Evolutionary conservation across 495 filamentous ascomycete species (phyloP), one percentile per base, ranked within the genome.

Genomic region (Xylaria castorea): DNA sequence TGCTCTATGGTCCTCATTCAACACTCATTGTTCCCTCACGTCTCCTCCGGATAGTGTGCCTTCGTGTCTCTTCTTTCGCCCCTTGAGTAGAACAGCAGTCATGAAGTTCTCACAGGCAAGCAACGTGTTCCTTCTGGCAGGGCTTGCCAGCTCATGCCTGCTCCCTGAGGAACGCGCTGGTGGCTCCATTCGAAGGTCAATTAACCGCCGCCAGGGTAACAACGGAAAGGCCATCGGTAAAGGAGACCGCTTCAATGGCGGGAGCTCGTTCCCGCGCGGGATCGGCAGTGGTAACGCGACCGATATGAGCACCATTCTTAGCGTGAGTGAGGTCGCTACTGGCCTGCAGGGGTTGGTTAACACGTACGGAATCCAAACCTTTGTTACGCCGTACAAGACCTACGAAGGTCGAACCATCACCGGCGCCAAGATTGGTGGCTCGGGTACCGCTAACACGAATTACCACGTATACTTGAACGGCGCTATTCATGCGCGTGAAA

Each of bases 401-500:
- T 81, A 78, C 72, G 74, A 80, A 14, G 79, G 80, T 30, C 69
- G 74, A 5, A 74, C 74, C 14, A 68, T 77, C 42, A 61, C 66
- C 14, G 78, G 76, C 16, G 75, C 61, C 50, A 76, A 74, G 55
- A 64, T 80, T 34, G 78, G 75, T 22, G 79, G 75, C 63, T 73
- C 58, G 30, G 70, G 72, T 20, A 64, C 63, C 16, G 68, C 67
- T 53, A 68, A 53, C 42, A 46, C 76, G 51, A 70, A 74, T 38
- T 78, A 80, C 65, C 76, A 78, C 58, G 74, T 83, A 4, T 83
- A 79, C 58, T 63, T 82, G 57, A 79, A 71, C 32, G 75, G 79
- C 22, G 76, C 71, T 48, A 77, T 82, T 34, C 81, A 83, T 27
- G 79, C 81, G 1, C 78, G 80, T n/a, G 81, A 83, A 68, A 78